phyloP scores from a whole-genome alignment of 257 asterid species.

The Solanum sejunctum region DNA sequence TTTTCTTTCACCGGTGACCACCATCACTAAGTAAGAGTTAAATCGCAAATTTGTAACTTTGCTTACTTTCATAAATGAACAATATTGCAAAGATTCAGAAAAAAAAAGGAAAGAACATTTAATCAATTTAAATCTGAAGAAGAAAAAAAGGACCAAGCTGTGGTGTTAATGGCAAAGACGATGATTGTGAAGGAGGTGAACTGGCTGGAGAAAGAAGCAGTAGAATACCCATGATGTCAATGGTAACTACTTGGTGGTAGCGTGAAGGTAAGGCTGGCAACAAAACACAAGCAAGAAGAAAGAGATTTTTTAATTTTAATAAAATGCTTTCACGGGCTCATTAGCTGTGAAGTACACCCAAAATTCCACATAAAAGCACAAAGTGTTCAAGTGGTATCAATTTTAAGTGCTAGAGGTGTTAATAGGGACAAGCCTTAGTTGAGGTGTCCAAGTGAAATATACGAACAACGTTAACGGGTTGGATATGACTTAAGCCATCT shows the following conservation, averaged over 20 bases:
- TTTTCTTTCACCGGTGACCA: slow-evolving; percentile 38
- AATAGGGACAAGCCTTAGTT: background rate
- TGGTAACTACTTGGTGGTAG: background rate
- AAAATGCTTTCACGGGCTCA: background rate
- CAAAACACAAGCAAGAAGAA: background rate
- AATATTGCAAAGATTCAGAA: background rate
- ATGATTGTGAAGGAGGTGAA: background rate
- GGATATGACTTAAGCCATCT: no score
- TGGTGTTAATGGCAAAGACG: no score
- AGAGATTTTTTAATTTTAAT: background rate
- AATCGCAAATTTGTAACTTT: background rate
- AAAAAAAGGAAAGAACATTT: no score
- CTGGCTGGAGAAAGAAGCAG: no score
- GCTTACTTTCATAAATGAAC: background rate
- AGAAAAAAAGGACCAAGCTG: background rate
- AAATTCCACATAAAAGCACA: no score
- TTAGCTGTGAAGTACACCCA: background rate
- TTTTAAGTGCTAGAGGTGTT: no score
- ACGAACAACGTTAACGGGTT: background rate
- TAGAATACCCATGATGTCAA: no score
- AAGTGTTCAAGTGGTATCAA: background rate
- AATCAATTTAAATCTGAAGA: no score
- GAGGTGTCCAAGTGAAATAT: background rate
- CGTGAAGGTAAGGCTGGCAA: background rate
- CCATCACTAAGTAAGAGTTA: background rate